Evolutionary conservation across 768 basidiomycete genomes (phyloP).

Genomic region (Pholiota molesta): DNA sequence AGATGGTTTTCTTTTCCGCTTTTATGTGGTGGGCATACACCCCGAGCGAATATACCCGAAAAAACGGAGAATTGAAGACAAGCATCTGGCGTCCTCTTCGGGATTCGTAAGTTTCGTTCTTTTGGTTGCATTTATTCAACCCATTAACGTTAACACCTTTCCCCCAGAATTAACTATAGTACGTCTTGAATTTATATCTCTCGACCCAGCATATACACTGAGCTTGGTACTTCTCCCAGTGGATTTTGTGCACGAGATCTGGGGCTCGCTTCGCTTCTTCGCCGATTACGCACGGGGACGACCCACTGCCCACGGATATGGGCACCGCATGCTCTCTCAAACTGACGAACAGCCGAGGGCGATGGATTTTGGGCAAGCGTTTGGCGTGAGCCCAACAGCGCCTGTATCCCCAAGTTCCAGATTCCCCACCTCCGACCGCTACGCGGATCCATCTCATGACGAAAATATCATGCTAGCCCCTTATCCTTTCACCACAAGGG

Average conservation of each 20-base stretch:
- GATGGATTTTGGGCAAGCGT: slow-evolving; percentile 40
- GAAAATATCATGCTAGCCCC: slow-evolving; percentile 8
- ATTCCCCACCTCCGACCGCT: background rate
- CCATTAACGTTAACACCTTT: background rate
- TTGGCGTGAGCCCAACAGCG: slow-evolving; percentile 30
- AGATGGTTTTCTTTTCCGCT: slow-evolving; percentile 84
- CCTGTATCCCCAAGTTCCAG: background rate
- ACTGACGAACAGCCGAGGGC: slow-evolving; percentile 15
- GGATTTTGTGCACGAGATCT: slow-evolving; percentile 53
- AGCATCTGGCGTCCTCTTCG: slow-evolving; percentile 70
- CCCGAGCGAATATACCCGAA: slow-evolving; percentile 62
- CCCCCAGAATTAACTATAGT: slow-evolving; percentile 35
- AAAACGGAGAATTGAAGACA: slow-evolving; percentile 43
- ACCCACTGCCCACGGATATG: slow-evolving; percentile 26
- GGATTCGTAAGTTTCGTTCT: slow-evolving; percentile 55
- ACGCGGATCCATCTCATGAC: background rate
- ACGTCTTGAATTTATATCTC: slow-evolving; percentile 5
- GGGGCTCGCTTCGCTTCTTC: slow-evolving; percentile 64
- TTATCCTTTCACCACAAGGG: slow-evolving; percentile 7
- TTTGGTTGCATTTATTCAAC: slow-evolving; percentile 19
- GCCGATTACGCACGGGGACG: slow-evolving; percentile 39
- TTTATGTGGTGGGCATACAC: slow-evolving; percentile 88
- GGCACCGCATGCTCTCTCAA: slow-evolving; percentile 10
- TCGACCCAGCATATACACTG: background rate
- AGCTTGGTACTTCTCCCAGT: slow-evolving; percentile 5